Evolutionary conservation across 169 alveolate genomes (phyloP).

Genomic region (Ichthyophthirius multifiliis): DNA sequence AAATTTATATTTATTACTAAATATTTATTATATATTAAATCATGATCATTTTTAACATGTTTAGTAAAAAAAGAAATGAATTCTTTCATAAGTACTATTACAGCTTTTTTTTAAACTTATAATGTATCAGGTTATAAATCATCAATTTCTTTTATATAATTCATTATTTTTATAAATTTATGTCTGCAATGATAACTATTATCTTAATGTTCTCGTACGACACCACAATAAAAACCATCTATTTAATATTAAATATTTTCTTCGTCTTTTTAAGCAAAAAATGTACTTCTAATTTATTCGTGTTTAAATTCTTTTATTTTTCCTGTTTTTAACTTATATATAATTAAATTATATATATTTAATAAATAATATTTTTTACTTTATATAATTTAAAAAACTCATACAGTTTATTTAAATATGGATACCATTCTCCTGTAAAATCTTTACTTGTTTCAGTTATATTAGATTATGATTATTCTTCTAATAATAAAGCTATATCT

Average conservation of each 20-base stretch:
- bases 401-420: neutral
- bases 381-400: neutral
- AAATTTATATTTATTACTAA: too few relatives aligned
- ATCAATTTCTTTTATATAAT: neutral
- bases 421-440: neutral
- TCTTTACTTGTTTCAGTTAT: neutral
- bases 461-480: neutral
- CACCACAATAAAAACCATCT: conserved; percentile 27
- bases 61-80: conserved; percentile 1
- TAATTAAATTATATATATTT: too few relatives aligned
- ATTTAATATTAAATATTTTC: neutral
- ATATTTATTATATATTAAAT: neutral
- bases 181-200: conserved; percentile 2
- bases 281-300: neutral
- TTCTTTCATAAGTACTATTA: neutral
- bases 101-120: neutral
- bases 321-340: conserved; percentile 12
- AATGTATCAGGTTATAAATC: neutral
- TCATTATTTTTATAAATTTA: neutral
- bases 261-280: conserved; percentile 13
- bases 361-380: too few relatives aligned
- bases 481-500: neutral
- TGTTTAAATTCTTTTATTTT: neutral
- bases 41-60: conserved; percentile 6
- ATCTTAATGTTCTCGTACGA: conserved; percentile 10